Percentiles rank a stretch among this genome's conserved stretches.
phyloP scores from a whole-genome alignment of 352 stramenopile genomes.

The Globisporangium apiculatum region DNA sequence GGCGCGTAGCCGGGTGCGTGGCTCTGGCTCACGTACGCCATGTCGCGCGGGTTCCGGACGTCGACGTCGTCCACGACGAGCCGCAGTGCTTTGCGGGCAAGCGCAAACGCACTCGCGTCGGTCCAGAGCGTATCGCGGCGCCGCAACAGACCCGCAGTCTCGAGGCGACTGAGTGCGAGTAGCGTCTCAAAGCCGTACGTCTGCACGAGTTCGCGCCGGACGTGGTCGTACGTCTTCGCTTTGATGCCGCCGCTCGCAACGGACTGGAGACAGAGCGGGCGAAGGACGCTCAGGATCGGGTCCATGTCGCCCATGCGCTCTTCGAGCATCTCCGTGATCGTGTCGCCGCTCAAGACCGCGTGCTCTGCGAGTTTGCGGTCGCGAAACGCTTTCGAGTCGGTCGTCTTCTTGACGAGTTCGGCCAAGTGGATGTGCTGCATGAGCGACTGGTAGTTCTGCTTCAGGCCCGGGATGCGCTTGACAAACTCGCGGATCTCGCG shows the following conservation, averaged over 20 bases:
- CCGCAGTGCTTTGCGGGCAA: constrained; percentile 86
- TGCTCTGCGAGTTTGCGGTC: constrained; percentile 94
- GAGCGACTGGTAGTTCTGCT: constrained; percentile 92
- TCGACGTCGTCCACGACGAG: constrained; percentile 96
- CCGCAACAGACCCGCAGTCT: constrained; percentile 89
- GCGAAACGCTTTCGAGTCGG: constrained; percentile 90
- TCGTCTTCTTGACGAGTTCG: constrained; percentile 93
- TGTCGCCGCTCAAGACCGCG: constrained; percentile 94
- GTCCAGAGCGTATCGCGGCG: constrained; percentile 85
- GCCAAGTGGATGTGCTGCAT: constrained; percentile 97
- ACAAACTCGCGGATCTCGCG: constrained; percentile 98
- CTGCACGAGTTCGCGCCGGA: constrained; percentile 93
- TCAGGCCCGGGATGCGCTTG: constrained; percentile 94
- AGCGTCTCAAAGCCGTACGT: constrained; percentile 97
- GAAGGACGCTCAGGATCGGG: constrained; percentile 85
- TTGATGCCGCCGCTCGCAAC: constrained; percentile 91
- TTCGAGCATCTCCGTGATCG: constrained; percentile 93
- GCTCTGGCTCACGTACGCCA: constrained; percentile 86
- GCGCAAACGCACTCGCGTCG: constrained; percentile 75
- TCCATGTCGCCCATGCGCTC: constrained; percentile 93
- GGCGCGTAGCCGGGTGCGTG: constrained; percentile 91
- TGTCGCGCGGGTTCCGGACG: constrained; percentile 90
- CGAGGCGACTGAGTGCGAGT: constrained; percentile 90
- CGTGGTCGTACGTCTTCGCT: constrained; percentile 91
- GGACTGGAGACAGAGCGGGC: constrained; percentile 93